Conservation (phyloP, 805 yeast species). For the Metschnikowia gelsemii region DNA sequence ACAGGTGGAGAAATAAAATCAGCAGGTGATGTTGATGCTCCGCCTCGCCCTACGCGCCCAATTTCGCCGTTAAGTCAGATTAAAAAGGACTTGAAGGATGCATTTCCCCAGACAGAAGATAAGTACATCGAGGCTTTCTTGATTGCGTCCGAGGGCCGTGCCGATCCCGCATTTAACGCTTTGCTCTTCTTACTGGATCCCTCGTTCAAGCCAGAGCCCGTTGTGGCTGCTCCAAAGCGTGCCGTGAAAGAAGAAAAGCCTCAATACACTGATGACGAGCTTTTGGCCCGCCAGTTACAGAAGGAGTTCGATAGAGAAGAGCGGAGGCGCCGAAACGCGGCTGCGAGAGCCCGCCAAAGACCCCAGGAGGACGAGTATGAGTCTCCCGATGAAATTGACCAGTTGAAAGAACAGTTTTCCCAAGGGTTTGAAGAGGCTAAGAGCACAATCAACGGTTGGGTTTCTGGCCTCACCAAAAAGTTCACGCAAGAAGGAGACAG, state of each 20-base stretch:
- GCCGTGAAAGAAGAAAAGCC: constrained; percentile 22
- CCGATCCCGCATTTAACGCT: constrained; percentile 89
- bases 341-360: constrained; percentile 13
- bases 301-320: constrained; percentile 54
- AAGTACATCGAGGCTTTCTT: constrained; percentile 71
- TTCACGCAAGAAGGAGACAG: constrained; percentile 27
- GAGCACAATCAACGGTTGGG: constrained; percentile 74
- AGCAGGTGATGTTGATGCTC: constrained; percentile 23
- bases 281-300: constrained; percentile 77
- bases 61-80: constrained; percentile 56
- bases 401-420: constrained; percentile 62
- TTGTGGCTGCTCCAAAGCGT: constrained; percentile 17
- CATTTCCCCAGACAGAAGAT: constrained; percentile 79
- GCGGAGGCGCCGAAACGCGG: constrained; percentile 30
- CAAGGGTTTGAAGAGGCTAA: constrained; percentile 82
- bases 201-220: constrained; percentile 51
- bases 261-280: constrained; percentile 62
- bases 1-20: not conserved
- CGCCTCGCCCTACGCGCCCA: constrained; percentile 54
- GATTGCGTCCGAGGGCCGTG: constrained; percentile 78
- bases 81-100: constrained; percentile 66
- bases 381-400: constrained; percentile 59
- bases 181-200: constrained; percentile 79
- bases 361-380: constrained; percentile 30
- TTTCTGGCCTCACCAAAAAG: constrained; percentile 62